These are phyloP conservation scores for Cercospora canescens DNA, from an alignment of 2,329 filamentous ascomycete genomes.

Conservation along the genomic window DNA sequence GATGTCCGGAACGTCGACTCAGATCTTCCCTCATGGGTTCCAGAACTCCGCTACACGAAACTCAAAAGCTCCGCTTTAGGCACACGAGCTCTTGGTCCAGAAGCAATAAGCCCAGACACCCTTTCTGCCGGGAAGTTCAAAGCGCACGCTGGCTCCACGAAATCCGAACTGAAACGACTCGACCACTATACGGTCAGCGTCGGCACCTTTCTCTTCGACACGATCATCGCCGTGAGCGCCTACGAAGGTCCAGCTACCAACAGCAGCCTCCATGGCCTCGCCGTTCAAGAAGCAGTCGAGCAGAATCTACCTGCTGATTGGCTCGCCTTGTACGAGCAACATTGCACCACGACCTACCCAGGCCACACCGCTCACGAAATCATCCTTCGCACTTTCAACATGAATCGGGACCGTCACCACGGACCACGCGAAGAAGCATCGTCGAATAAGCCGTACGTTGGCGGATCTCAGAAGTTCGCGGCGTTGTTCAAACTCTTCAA, in stretches of 20 bases:
- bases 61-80: neutral
- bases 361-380: neutral
- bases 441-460: neutral
- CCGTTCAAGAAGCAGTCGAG: conserved; percentile 1
- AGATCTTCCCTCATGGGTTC: conserved; percentile 6
- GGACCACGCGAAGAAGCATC: neutral
- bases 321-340: neutral
- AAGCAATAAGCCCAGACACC: conserved; percentile 5
- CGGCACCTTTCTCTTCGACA: conserved; percentile 2
- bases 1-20: conserved; percentile 4
- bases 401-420: conserved; percentile 1
- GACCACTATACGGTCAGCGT: neutral
- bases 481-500: neutral
- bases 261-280: neutral
- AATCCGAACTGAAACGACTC: neutral
- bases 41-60: neutral
- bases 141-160: neutral
- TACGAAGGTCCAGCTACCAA: neutral
- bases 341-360: neutral
- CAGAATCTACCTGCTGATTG: conserved; percentile 4
- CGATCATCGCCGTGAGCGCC: neutral
- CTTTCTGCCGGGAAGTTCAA: conserved; percentile 3
- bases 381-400: neutral
- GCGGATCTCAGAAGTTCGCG: neutral
- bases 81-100: neutral